Base-by-base conservation (phyloP, 768 basidiomycete genomes). In the Termitomyces sp. region DNA sequence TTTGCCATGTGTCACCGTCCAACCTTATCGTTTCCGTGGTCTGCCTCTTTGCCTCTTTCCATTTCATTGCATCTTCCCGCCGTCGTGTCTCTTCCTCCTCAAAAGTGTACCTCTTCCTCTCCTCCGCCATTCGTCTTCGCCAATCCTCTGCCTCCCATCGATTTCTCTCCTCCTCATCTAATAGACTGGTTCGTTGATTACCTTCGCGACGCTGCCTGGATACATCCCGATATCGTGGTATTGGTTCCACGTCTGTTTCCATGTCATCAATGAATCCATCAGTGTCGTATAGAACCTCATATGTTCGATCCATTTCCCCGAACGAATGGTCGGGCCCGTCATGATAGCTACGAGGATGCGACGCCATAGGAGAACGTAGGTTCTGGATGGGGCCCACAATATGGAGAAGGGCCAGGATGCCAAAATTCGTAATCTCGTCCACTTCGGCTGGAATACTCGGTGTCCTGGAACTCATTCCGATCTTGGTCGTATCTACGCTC, bases 211-310 rank as follows among this genome's bases (percentile, higher is more conserved):
- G 48, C 40, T 53, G 24, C 33, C 53, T 28, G n/a, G 40, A 18
- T 4, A 30, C 18, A 33, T 61, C 51, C 35, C 50, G 45, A 50
- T 53, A 57, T 47, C 55, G 51, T 28, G 53, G 24, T 10, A 9
- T 53, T 20, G 56, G 47, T 28, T 53, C 61, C 13, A 47, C 7
- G 13, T 63, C 61, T 38, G 60, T 56, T 10, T 59, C 53, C 38
- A 54, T 59, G 35, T 65, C 65, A 26, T 52, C 62, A 18, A 69
- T 40, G 50, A 67, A 63, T 20, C 57, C 62, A 42, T 66, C 64
- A n/a, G 46, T 54, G n/a, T 64, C 55, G 53, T 64, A 61, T n/a
- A 58, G 51, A 56, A 54, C 28, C 55, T 58, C 44, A 38, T 62
- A 59, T 4, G 49, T 42, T 35, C 44, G 54, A 5, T 63, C 58